A percentile compares a stretch with the other conserved stretches of the same genome.
Conservation (phyloP, 495 filamentous ascomycete species). For the Rhypophila decipiens region DNA sequence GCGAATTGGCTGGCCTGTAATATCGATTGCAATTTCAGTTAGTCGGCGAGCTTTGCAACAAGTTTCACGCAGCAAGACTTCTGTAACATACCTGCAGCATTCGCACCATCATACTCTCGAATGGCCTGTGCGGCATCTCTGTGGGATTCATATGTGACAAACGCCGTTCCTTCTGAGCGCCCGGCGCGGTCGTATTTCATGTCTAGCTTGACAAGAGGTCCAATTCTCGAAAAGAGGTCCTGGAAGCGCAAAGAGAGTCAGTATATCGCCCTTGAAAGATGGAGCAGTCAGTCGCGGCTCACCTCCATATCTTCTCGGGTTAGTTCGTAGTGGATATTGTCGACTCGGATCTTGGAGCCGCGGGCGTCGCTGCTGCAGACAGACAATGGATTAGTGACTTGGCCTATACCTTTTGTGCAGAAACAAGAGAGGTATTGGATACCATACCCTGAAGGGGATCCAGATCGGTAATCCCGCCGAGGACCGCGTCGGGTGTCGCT, state of each 20-base stretch:
- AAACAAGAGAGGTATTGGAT: background rate
- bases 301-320: conserved; percentile 82
- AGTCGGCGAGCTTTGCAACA: too few species aligned
- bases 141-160: conserved; percentile 66
- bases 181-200: conserved; percentile 85
- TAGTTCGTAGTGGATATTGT: conserved; percentile 92
- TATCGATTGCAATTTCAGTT: conserved; percentile 13
- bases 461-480: conserved; percentile 41
- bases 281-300: conserved; percentile 25
- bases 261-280: conserved; percentile 8
- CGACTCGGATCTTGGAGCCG: conserved; percentile 67
- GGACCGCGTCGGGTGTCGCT: conserved; percentile 28
- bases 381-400: too few species aligned
- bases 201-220: conserved; percentile 60
- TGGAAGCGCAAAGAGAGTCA: conserved; percentile 23
- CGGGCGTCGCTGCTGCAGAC: conserved; percentile 38
- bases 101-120: conserved; percentile 79
- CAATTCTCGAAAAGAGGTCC: conserved; percentile 78
- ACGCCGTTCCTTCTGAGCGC: conserved; percentile 81
- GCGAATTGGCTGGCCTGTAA: conserved; percentile 69
- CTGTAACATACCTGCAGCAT: conserved; percentile 61
- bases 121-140: conserved; percentile 70
- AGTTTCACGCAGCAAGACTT: too few species aligned
- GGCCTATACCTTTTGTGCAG: too few species aligned
- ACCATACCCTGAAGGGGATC: conserved; percentile 46